Percentiles rank a stretch among this genome's conserved stretches.
Conservation (phyloP, 768 basidiomycete genomes). For the Mycena galericulata region DNA sequence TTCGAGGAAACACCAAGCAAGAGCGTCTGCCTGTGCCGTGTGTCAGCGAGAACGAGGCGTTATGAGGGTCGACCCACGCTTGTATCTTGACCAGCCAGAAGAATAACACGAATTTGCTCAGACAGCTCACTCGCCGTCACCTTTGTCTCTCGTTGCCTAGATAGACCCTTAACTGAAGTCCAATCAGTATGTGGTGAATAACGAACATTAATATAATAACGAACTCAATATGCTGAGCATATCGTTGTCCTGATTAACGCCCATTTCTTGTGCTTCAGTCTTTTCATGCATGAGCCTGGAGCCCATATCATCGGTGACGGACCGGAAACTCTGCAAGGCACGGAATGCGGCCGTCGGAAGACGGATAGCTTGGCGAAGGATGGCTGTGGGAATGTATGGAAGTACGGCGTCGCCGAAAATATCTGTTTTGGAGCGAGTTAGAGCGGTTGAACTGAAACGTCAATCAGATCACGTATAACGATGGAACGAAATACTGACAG, state of each 20-base stretch:
- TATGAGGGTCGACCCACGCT: slow-evolving; percentile 14
- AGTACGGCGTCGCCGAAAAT: slow-evolving; percentile 17
- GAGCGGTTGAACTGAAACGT: neutral
- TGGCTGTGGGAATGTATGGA: slow-evolving; percentile 22
- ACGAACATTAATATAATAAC: neutral
- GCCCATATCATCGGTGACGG: slow-evolving; percentile 24
- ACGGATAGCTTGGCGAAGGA: neutral
- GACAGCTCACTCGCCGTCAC: slow-evolving; percentile 23
- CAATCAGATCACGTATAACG: neutral
- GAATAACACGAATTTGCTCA: slow-evolving; percentile 30
- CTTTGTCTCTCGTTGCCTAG: slow-evolving; percentile 10
- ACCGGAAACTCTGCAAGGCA: slow-evolving; percentile 17
- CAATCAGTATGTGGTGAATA: neutral
- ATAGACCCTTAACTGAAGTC: slow-evolving; percentile 15
- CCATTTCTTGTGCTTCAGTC: neutral
- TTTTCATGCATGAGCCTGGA: slow-evolving; percentile 19
- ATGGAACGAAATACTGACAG: slow-evolving; percentile 13
- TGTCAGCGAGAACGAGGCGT: neutral
- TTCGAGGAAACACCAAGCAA: slow-evolving; percentile 37
- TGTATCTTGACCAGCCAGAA: slow-evolving; percentile 32
- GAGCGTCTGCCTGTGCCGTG: slow-evolving; percentile 18
- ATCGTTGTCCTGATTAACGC: slow-evolving; percentile 10
- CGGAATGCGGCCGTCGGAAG: slow-evolving; percentile 23
- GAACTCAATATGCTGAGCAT: slow-evolving; percentile 29
- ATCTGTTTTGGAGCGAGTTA: slow-evolving; percentile 15